Percentiles rank a stretch among this genome's conserved stretches.
Evolutionary conservation across 2,329 filamentous ascomycete genomes (phyloP).

Genomic region (Metarhizium album): DNA sequence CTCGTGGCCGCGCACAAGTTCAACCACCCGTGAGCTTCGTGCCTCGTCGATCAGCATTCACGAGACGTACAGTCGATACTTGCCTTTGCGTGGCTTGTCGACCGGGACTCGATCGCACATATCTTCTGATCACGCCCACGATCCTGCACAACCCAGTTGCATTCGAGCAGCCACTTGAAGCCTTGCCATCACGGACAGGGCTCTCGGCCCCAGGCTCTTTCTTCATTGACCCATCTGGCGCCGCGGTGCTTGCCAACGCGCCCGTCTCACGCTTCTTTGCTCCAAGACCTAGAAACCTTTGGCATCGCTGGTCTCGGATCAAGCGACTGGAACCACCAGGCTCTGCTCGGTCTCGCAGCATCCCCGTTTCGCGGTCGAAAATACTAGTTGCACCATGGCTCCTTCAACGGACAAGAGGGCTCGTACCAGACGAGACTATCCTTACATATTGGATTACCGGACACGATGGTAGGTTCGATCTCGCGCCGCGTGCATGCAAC

Average conservation of each 20-base stretch:
- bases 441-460: slow-evolving; percentile 68
- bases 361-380: background rate
- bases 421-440: slow-evolving; percentile 61
- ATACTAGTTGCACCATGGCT: background rate
- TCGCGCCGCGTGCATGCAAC: background rate
- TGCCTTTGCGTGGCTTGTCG: too few relatives aligned
- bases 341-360: background rate
- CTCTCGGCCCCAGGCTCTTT: too few relatives aligned
- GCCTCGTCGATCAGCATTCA: background rate
- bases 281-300: too few relatives aligned
- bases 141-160: too few relatives aligned
- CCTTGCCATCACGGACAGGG: too few relatives aligned
- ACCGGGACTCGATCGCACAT: too few relatives aligned
- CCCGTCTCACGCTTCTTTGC: too few relatives aligned
- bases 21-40: background rate
- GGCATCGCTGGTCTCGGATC: background rate
- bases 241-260: too few relatives aligned
- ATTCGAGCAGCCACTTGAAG: too few relatives aligned
- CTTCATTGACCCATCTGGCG: too few relatives aligned
- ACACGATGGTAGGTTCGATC: slow-evolving; percentile 60
- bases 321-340: background rate
- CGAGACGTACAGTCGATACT: background rate
- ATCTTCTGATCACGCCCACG: too few relatives aligned
- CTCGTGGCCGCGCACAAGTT: background rate
- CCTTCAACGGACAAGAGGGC: slow-evolving; percentile 31